Conservation (phyloP, 2,329 filamentous ascomycete species). For the Arthroderma uncinatum region DNA sequence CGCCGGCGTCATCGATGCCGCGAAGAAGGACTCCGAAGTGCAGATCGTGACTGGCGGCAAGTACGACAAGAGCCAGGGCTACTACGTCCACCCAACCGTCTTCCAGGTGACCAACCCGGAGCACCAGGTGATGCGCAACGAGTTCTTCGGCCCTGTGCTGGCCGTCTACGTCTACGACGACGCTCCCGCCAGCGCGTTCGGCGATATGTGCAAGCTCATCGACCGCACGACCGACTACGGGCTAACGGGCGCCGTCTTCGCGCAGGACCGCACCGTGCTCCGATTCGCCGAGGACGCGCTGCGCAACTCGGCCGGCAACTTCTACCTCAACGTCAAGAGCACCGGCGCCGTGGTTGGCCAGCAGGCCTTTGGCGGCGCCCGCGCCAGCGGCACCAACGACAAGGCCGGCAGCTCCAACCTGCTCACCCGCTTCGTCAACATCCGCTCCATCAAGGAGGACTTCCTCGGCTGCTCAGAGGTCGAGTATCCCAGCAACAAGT, state of each 20-base stretch:
- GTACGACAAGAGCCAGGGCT: constrained; percentile 77
- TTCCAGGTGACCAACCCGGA: constrained; percentile 62
- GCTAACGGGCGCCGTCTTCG: constrained; percentile 35
- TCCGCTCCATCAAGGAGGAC: constrained; percentile 63
- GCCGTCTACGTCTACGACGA: constrained; percentile 59
- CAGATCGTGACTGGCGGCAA: constrained; percentile 63
- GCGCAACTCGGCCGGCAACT: constrained; percentile 31
- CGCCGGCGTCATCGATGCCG: constrained; percentile 61
- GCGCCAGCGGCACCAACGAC: constrained; percentile 61
- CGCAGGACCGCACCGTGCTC: constrained; percentile 28
- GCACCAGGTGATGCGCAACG: constrained; percentile 62
- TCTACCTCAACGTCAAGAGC: constrained; percentile 40
- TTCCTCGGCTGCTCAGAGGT: constrained; percentile 59
- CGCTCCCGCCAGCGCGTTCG: constrained; percentile 47
- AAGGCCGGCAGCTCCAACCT: constrained; percentile 58
- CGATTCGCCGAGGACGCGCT: constrained; percentile 28
- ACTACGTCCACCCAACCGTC: constrained; percentile 73
- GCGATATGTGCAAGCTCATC: constrained; percentile 44
- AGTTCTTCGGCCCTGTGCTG: constrained; percentile 74
- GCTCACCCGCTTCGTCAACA: constrained; percentile 54
- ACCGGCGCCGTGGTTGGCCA: constrained; percentile 63
- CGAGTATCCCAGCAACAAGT: constrained; percentile 59
- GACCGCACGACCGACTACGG: constrained; percentile 33
- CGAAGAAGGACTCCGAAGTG: constrained; percentile 73
- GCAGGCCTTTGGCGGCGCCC: constrained; percentile 59